A percentile compares a stretch with the other conserved stretches of the same genome.
Evolutionary conservation across 176 grass and related monocot species (phyloP).

Genomic region (Cenchrus fungigraminus): DNA sequence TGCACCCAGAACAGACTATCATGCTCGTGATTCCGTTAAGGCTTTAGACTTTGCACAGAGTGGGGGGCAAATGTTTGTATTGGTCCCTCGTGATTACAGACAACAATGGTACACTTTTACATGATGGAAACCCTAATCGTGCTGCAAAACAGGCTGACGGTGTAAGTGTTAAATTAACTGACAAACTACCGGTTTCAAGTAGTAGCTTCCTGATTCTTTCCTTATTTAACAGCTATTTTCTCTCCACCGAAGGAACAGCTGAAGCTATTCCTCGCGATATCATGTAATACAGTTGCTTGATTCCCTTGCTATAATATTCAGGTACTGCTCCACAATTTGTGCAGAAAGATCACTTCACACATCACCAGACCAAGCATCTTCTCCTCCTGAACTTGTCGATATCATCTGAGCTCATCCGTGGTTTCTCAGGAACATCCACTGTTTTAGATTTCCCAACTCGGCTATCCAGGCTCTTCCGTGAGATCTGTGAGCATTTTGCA

Average conservation of each 20-base stretch:
- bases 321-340: conserved; percentile 9
- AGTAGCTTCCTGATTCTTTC: conserved; percentile 30
- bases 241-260: conserved; percentile 24
- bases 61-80: conserved; percentile 38
- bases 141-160: conserved; percentile 41
- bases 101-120: conserved; percentile 60
- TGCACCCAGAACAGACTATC: conserved; percentile 33
- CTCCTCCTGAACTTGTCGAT: conserved; percentile 79
- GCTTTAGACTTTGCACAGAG: conserved; percentile 44
- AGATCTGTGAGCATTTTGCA: conserved; percentile 64
- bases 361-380: conserved; percentile 90
- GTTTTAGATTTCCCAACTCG: conserved; percentile 84
- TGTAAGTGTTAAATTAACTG: conserved; percentile 47
- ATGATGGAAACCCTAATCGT: conserved; percentile 53
- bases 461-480: conserved; percentile 86
- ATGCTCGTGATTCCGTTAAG: conserved; percentile 37
- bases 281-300: conserved; percentile 40
- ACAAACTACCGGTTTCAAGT: conserved; percentile 26
- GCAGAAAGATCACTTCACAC: neutral
- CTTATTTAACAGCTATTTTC: conserved; percentile 35
- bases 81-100: conserved; percentile 57
- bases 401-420: conserved; percentile 88
- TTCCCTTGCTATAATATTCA: conserved; percentile 30
- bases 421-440: conserved; percentile 74
- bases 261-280: conserved; percentile 9